Evolutionary conservation across 140 eudicot genomes (phyloP).

Genomic region (Anethum foeniculum): DNA sequence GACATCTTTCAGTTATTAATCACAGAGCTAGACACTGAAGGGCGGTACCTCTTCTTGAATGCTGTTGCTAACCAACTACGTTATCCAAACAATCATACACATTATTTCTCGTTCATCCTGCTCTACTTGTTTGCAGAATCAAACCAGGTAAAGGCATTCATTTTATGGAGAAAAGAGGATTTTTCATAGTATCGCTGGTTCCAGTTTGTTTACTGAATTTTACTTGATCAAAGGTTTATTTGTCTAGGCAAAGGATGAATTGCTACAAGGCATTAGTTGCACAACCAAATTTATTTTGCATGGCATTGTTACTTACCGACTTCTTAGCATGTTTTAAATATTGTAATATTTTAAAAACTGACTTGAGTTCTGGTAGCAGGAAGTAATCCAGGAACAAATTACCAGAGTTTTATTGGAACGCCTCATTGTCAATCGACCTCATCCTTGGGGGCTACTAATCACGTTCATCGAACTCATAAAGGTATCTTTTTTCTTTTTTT

Average conservation of each 20-base stretch:
- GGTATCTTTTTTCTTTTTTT: too few species aligned
- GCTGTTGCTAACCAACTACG: slow-evolving; percentile 96
- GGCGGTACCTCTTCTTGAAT: slow-evolving; percentile 83
- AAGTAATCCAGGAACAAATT: slow-evolving; percentile 88
- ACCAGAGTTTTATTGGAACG: slow-evolving; percentile 92
- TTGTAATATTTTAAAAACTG: neutral
- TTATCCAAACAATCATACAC: slow-evolving; percentile 95
- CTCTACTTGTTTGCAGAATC: slow-evolving; percentile 82
- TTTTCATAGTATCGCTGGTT: neutral
- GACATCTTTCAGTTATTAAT: slow-evolving; percentile 80
- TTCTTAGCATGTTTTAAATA: too few species aligned
- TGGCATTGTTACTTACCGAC: too few species aligned
- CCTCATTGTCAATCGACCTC: slow-evolving; percentile 86
- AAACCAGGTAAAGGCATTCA: slow-evolving; percentile 50
- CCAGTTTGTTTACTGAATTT: neutral
- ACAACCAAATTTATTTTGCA: too few species aligned
- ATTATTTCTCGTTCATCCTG: slow-evolving; percentile 86
- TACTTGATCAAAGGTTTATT: neutral
- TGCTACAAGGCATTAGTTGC: too few species aligned
- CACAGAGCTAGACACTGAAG: slow-evolving; percentile 82
- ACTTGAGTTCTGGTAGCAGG: slow-evolving; percentile 36
- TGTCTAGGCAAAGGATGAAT: neutral
- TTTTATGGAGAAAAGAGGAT: neutral
- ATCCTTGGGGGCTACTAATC: slow-evolving; percentile 95
- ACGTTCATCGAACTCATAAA: slow-evolving; percentile 91